Percentiles rank a stretch among this genome's conserved stretches.
These are phyloP conservation scores for Planoprotostelium fungivorum DNA, from an alignment of 78 protist genomes.

Conservation along the genomic window DNA sequence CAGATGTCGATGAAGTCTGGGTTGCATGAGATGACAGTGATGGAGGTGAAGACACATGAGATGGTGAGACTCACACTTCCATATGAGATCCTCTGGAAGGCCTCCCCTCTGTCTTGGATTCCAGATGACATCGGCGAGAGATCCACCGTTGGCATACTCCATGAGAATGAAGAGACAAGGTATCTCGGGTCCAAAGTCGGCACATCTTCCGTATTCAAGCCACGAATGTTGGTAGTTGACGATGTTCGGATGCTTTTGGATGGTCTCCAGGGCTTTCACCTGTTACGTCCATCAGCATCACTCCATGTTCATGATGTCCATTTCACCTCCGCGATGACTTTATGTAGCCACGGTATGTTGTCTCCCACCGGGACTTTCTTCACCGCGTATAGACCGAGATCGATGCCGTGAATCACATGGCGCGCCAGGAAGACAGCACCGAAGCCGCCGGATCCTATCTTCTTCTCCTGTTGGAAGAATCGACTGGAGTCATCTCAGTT, in stretches of 20 bases:
- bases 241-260: constrained; percentile 67
- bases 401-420: constrained; percentile 59
- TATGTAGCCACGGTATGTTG: constrained; percentile 56
- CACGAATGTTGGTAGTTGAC: constrained; percentile 70
- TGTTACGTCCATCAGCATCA: constrained; percentile 4
- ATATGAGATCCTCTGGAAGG: constrained; percentile 46
- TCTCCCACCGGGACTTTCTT: constrained; percentile 76
- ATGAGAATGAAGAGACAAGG: constrained; percentile 71
- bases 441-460: constrained; percentile 63
- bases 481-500: neutral
- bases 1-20: constrained; percentile 58
- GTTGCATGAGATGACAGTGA: no score
- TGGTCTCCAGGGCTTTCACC: constrained; percentile 58
- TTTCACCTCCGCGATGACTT: constrained; percentile 6
- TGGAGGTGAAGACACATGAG: no score
- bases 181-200: constrained; percentile 63
- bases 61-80: constrained; percentile 40
- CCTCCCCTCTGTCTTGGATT: constrained; percentile 6
- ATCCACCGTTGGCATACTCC: constrained; percentile 70
- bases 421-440: constrained; percentile 50
- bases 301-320: neutral
- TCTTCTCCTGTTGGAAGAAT: constrained; percentile 28
- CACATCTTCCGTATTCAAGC: constrained; percentile 57
- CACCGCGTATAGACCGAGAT: constrained; percentile 68
- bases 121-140: constrained; percentile 43